A percentile compares a stretch with the other conserved stretches of the same genome.
phyloP scores from a whole-genome alignment of 208 protist species.

The Leishmania tarentolae region DNA sequence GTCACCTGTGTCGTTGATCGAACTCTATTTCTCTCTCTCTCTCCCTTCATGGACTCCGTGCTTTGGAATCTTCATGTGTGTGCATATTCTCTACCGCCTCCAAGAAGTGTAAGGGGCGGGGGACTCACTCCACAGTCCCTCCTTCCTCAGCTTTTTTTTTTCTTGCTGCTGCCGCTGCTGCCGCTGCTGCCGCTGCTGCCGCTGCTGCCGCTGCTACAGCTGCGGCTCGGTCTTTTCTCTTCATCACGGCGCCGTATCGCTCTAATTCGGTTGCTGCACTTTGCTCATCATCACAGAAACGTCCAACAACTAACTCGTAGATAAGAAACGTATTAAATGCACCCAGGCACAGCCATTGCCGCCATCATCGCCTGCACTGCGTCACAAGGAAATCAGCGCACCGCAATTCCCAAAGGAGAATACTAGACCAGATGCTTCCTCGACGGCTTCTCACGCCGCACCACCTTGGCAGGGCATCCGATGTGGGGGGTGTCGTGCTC shows the following conservation, averaged over 20 bases:
- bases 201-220: background rate
- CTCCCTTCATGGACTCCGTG: background rate
- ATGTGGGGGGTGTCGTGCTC: background rate
- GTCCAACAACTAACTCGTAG: background rate
- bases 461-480: background rate
- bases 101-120: background rate
- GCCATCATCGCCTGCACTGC: background rate
- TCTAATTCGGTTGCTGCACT: background rate
- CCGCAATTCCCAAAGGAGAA: background rate
- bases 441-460: background rate
- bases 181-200: background rate
- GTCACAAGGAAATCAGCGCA: background rate
- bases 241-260: background rate
- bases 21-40: background rate
- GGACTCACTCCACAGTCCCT: background rate
- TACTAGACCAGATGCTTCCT: background rate
- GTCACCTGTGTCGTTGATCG: background rate
- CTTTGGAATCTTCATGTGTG: background rate
- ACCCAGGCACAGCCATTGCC: background rate
- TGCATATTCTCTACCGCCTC: background rate
- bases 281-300: background rate
- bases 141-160: background rate
- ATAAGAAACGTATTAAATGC: background rate
- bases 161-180: no score
- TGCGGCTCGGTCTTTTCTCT: background rate